Evolutionary conservation across 441 rosid genomes (phyloP), one percentile per base, ranked within the genome.

Genomic region (Gossypium aridum): DNA sequence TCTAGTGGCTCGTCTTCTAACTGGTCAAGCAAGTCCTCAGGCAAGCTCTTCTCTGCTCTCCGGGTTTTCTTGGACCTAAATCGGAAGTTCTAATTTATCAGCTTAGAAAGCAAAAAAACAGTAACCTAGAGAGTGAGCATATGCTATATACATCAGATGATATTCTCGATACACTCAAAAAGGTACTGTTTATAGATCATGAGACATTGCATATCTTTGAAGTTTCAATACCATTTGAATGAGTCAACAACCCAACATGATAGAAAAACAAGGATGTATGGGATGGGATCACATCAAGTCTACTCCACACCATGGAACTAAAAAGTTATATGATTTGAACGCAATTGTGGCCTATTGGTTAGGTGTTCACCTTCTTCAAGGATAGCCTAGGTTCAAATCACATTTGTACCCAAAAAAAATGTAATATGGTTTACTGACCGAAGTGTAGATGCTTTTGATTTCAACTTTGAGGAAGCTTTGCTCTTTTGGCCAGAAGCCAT

Each of bases 1-100:
- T 96, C 96, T 1, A 96, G 94, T 0, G 99, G 99, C 79, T 93
- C 99, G 62, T 93, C 97, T 37, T 92, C 99, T 51, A 88, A 75
- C 78, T 89, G 92, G 63, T 90, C 89, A 66, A 81, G 74, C 71
- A 81, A 78, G 76, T 89, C 98, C 82, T 89, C 96, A 14, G 90
- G 90, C 82, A 89, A 86, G 80, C 95, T 91, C 82, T 81, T 88
- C 49, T 83, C 86, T 14, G 82, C 80, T 76, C 74, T 85, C 20
- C 77, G 86, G 57, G 56, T 79, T 82, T 78, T 86, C 86, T 85
- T 92, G 68, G 89, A 77, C 83, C 98, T 93, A 82, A 20, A 77
- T 2, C 34, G 25, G 62, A 39, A 23, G 62, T 45, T 19, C 2
- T 8, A 60, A 19, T 20, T 45, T n/a, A 73, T 56, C 65, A 77